A percentile compares a stretch with the other conserved stretches of the same genome.
These are phyloP conservation scores for Leavenworthia alabamica DNA, from an alignment of 345 rosid species.

Conservation along the genomic window DNA sequence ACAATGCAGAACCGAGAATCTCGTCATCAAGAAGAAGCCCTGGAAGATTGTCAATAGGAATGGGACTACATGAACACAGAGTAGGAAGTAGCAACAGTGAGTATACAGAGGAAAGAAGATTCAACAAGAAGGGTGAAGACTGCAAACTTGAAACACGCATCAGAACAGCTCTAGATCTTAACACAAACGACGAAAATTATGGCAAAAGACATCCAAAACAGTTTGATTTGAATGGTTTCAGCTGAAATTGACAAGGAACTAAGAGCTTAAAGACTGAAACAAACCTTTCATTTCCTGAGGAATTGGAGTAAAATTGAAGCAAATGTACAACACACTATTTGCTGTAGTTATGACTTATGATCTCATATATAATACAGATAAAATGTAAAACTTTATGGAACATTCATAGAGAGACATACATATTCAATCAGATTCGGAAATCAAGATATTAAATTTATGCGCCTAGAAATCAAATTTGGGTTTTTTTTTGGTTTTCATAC, in stretches of 20 bases:
- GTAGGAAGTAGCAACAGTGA: slow-evolving; percentile 23
- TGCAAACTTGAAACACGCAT: slow-evolving; percentile 30
- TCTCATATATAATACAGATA: background rate
- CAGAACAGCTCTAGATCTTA: slow-evolving; percentile 61
- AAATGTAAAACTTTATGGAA: slow-evolving; percentile 3
- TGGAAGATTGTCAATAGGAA: slow-evolving; percentile 58
- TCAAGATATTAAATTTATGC: background rate
- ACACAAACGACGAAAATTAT: slow-evolving; percentile 53
- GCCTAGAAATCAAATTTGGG: background rate
- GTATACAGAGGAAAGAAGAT: slow-evolving; percentile 41
- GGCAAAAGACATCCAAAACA: slow-evolving; percentile 51
- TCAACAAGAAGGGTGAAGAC: slow-evolving; percentile 29
- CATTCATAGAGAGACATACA: background rate
- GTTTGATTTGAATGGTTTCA: slow-evolving; percentile 81
- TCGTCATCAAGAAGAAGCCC: slow-evolving; percentile 42
- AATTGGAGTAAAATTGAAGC: background rate
- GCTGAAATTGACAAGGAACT: slow-evolving; percentile 56
- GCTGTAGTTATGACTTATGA: background rate
- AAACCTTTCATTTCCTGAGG: background rate
- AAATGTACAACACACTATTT: background rate
- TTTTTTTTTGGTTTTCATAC: background rate
- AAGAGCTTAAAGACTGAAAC: background rate
- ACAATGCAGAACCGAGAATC: slow-evolving; percentile 36
- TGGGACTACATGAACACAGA: slow-evolving; percentile 48
- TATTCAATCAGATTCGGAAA: background rate